Conservation (phyloP, 208 protist genomes). For the Strigomonas culicis region DNA sequence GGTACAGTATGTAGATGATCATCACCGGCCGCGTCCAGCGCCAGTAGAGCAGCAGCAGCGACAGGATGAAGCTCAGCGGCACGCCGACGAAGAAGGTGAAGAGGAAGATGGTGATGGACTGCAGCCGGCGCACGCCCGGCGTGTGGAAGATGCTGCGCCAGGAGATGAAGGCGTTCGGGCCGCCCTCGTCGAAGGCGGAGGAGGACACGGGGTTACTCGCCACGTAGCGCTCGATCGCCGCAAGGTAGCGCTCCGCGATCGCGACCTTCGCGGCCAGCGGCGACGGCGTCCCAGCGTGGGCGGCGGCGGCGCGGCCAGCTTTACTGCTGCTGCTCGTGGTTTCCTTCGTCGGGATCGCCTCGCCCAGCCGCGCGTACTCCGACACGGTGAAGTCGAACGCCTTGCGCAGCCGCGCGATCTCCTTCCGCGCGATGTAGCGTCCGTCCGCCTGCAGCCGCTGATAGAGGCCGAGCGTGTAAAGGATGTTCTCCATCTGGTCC, state of each 20-base stretch:
- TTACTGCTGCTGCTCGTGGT: slow-evolving; percentile 2
- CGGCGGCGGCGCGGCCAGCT: neutral
- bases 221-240: slow-evolving; percentile 51
- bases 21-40: slow-evolving; percentile 55
- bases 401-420: slow-evolving; percentile 50
- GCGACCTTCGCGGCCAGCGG: slow-evolving; percentile 15
- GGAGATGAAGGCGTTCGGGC: slow-evolving; percentile 19
- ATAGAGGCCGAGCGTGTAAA: slow-evolving; percentile 41
- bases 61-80: slow-evolving; percentile 25
- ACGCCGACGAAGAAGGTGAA: slow-evolving; percentile 39
- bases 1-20: slow-evolving; percentile 63
- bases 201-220: neutral
- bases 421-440: slow-evolving; percentile 36
- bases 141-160: slow-evolving; percentile 51
- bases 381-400: slow-evolving; percentile 48
- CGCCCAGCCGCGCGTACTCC: slow-evolving; percentile 26
- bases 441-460: slow-evolving; percentile 33
- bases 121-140: slow-evolving; percentile 41
- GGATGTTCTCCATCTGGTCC: slow-evolving; percentile 45
- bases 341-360: slow-evolving; percentile 1
- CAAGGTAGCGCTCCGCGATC: slow-evolving; percentile 29
- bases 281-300: slow-evolving; percentile 2
- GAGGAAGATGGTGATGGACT: slow-evolving; percentile 46
- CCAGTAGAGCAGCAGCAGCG: slow-evolving; percentile 32
- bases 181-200: slow-evolving; percentile 24